Base-by-base conservation (phyloP, 164 flowering plant species). In the Vitis amurensis region DNA sequence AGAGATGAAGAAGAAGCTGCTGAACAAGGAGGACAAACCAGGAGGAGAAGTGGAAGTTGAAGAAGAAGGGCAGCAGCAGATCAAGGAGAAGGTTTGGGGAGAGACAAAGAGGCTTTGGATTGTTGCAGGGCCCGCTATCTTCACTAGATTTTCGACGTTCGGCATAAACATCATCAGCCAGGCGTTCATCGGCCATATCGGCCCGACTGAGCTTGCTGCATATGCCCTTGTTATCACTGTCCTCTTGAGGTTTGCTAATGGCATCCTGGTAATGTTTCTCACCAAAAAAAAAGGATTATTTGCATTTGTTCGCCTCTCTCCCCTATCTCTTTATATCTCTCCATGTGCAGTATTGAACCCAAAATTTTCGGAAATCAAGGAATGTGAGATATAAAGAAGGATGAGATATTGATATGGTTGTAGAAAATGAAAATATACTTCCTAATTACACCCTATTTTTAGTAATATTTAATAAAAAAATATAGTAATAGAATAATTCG, bases 161-260 rank as follows among this genome's bases (percentile, higher is more conserved):
- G 87, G 87, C 0, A 74, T 84, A 9, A 37, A 71, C 1, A 75
- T 88, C 1, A 75, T 86, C 55, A 82, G 71, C 55, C 89, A 83
- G 63, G 88, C 88, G 1, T 86, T 86, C 60, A 63, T 85, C n/a
- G 92, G 90, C 1, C 92, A 86, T 60, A 74, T 86, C 27, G 86
- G 89, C 11, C 16, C 86, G 2, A 74, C 73, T 0, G 77, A 86
- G 23, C 81, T 88, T 8, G 88, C 89, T 57, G 89, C 86, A 8
- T 83, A 67, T 63, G 79, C 92, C 2, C 80, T 86, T n/a, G 82
- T 82, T 19, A 17, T 56, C 23, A 83, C 87, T 2, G 83, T 86
- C 14, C 77, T 88, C 49, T 0, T 79, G 17, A 71, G 92, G 52
- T 86, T 88, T 71, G 77, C 75, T 0, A 82, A 74, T 61, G 90